Evolutionary conservation across 805 yeast genomes (phyloP), one percentile per base, ranked within the genome.

Genomic region (Debaryomyces prosopidis): DNA sequence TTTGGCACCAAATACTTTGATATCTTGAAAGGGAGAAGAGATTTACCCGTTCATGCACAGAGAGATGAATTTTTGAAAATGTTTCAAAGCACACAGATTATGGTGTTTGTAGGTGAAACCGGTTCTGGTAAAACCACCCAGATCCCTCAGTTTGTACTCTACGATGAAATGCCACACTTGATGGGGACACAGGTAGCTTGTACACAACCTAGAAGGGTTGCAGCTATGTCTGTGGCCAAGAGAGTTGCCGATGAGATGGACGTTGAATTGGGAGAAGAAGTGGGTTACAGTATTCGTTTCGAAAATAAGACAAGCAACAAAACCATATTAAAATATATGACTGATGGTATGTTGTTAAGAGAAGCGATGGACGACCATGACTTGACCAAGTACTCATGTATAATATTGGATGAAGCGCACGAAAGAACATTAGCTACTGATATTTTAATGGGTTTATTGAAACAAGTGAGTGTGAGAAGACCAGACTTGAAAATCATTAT

Each of bases 41-140:
- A 88, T 50, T 76, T 94, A 49, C 99, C 99, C 2, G 98, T 94
- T 16, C 96, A 92, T 68, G 82, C 90, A 23, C 97, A 94, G 68
- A 79, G 98, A 63, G 86, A 82, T 43, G 96, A 92, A 68, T 94
- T 94, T 64, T 76, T 94, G 46, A 76, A 78, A 52, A 82, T 88
- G 47, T 94, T 86, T 68, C 98, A 92, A 51, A 71, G 78, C 16
- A 83, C 92, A 32, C 99, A 92, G 69, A 87, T 92, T 62, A 87
- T 94, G 95, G 98, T 92, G 31, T 89, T 94, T 67, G 98, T 94
- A 42, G 99, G 99, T 75, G 99, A 92, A 65, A 92, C 99, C 4
- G 99, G 99, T 73, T 89, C 97, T 26, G 99, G 99, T 80, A 92
- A 92, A 68, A 92, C 98, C 19, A 92, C 99, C 0, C 99, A 92